Conservation (phyloP, 148 eudicot species). For the Pouteria glomerata region DNA sequence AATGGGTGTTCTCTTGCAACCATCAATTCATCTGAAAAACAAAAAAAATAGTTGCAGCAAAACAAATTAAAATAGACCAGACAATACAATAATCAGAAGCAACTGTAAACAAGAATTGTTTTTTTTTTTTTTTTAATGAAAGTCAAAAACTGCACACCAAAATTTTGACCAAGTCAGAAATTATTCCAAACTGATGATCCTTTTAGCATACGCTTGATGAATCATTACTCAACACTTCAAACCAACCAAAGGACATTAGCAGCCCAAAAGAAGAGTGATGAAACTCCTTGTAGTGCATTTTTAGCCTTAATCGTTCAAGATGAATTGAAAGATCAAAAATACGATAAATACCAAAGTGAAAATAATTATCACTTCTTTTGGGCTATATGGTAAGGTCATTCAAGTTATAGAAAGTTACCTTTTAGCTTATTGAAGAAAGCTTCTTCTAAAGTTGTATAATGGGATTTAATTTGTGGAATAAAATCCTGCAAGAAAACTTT, state of each 20-base stretch:
- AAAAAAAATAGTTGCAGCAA: slow-evolving; percentile 18
- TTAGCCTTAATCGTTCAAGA: neutral
- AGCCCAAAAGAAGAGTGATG: neutral
- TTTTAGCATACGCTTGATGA: neutral
- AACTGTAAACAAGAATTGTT: no score
- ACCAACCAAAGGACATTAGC: slow-evolving; percentile 1
- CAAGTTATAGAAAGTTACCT: slow-evolving; percentile 28
- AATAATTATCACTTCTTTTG: neutral
- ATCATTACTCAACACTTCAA: neutral
- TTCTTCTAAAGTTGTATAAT: slow-evolving; percentile 44
- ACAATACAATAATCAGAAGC: neutral
- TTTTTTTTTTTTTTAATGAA: no score
- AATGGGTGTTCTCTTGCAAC: slow-evolving; percentile 59
- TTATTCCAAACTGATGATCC: neutral
- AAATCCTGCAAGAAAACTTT: slow-evolving; percentile 41
- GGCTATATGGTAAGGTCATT: neutral
- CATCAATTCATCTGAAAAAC: slow-evolving; percentile 47
- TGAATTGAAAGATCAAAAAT: neutral
- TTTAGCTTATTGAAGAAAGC: slow-evolving; percentile 45
- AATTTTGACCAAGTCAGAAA: neutral
- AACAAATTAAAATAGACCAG: neutral
- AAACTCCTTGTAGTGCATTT: neutral
- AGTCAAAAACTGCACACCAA: neutral
- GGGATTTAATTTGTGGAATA: slow-evolving; percentile 34
- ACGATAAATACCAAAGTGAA: neutral